These are phyloP conservation scores for Inga laurina DNA, from an alignment of 306 rosid species.

Conservation along the genomic window DNA sequence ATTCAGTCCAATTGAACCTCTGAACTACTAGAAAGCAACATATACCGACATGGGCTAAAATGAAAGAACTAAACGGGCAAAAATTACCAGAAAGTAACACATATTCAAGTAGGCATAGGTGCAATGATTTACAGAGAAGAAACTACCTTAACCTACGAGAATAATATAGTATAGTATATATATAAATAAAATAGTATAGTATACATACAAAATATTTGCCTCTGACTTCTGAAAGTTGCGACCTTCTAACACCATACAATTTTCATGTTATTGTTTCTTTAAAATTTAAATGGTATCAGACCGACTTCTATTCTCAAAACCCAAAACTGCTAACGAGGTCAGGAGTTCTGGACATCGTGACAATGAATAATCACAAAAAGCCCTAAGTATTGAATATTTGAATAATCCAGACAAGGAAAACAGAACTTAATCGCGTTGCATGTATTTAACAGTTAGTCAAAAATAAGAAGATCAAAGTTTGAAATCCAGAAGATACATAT, in stretches of 20 bases:
- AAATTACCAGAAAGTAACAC: constrained; percentile 11
- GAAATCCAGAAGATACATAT: constrained; percentile 16
- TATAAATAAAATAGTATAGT: background rate
- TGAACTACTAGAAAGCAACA: constrained; percentile 32
- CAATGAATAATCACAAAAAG: constrained; percentile 21
- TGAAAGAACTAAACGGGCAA: constrained; percentile 15
- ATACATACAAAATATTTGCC: background rate
- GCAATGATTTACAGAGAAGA: constrained; percentile 20
- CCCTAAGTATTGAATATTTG: constrained; percentile 18
- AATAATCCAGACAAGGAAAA: constrained; percentile 26
- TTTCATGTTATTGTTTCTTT: constrained; percentile 17
- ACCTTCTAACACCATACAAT: background rate
- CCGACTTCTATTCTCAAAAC: constrained; percentile 14
- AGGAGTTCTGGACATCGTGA: background rate
- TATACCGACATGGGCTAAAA: constrained; percentile 16
- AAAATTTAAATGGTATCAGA: constrained; percentile 27
- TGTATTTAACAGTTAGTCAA: constrained; percentile 17
- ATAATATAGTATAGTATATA: background rate
- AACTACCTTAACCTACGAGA: constrained; percentile 1
- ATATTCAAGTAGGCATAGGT: constrained; percentile 24
- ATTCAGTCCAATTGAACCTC: constrained; percentile 31
- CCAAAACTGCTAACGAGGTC: constrained; percentile 12
- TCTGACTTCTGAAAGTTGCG: background rate
- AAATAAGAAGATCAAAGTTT: constrained; percentile 9
- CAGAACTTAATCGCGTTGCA: constrained; percentile 26